Conservation (phyloP, 140 eudicot species). For the Stevia rebaudiana region DNA sequence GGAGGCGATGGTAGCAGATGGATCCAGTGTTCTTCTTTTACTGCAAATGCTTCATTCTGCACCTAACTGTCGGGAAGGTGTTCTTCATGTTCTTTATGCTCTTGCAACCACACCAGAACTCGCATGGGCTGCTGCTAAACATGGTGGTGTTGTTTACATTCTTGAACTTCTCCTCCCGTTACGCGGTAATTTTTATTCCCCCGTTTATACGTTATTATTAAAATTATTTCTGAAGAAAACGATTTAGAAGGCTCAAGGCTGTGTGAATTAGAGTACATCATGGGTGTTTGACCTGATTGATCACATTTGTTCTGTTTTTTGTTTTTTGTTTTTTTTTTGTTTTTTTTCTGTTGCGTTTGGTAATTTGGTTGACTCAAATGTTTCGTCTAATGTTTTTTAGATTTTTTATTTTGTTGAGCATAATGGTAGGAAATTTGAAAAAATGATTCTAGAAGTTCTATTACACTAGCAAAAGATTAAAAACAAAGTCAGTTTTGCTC, state of each 20-base stretch:
- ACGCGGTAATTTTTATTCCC: slow-evolving; percentile 38
- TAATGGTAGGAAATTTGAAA: background rate
- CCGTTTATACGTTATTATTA: background rate
- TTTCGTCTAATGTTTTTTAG: background rate
- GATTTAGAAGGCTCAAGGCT: background rate
- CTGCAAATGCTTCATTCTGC: slow-evolving; percentile 90
- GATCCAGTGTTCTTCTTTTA: slow-evolving; percentile 80
- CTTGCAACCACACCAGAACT: slow-evolving; percentile 94
- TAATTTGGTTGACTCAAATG: no score
- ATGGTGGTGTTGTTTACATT: slow-evolving; percentile 94
- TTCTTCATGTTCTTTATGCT: slow-evolving; percentile 95
- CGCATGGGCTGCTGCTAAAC: slow-evolving; percentile 99
- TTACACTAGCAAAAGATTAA: no score
- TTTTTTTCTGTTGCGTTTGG: no score
- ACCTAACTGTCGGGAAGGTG: slow-evolving; percentile 95
- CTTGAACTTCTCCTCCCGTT: slow-evolving; percentile 86
- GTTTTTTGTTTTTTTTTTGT: background rate
- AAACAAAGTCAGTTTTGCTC: no score
- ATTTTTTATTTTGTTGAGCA: background rate
- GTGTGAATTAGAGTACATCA: background rate
- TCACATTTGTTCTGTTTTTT: background rate
- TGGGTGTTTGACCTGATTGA: background rate
- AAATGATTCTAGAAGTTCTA: background rate
- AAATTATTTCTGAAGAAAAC: background rate
- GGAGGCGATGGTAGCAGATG: slow-evolving; percentile 99